These are phyloP conservation scores for Oryza meridionalis DNA, from an alignment of 176 grass and related monocot species.

Conservation along the genomic window DNA sequence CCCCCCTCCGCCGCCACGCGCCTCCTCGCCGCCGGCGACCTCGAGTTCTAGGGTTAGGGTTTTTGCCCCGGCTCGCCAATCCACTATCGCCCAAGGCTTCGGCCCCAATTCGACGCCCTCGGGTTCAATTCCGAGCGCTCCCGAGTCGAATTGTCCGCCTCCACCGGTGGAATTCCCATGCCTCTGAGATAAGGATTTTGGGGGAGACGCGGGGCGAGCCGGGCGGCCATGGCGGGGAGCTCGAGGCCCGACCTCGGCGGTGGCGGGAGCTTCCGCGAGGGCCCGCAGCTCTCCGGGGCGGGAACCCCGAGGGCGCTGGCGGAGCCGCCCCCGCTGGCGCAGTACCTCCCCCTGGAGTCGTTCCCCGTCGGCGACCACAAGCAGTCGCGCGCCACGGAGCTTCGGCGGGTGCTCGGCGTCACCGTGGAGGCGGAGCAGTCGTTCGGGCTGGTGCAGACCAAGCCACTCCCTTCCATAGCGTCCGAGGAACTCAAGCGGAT, in stretches of 20 bases:
- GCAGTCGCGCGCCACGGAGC: slow-evolving; percentile 52
- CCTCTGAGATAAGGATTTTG: slow-evolving; percentile 31
- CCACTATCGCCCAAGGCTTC: neutral
- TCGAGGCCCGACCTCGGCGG: slow-evolving; percentile 34
- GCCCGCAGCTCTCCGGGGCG: slow-evolving; percentile 23
- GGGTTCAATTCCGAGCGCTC: neutral
- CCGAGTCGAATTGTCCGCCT: slow-evolving; percentile 7
- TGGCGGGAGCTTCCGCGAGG: slow-evolving; percentile 55
- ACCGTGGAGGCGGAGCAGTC: slow-evolving; percentile 58
- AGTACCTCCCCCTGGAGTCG: slow-evolving; percentile 63
- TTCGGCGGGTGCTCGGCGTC: slow-evolving; percentile 55
- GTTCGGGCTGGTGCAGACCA: slow-evolving; percentile 51
- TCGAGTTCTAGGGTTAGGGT: slow-evolving; percentile 42
- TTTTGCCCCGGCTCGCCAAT: slow-evolving; percentile 10
- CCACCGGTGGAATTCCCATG: neutral
- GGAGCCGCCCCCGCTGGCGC: slow-evolving; percentile 53
- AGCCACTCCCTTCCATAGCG: slow-evolving; percentile 39
- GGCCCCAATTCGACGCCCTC: slow-evolving; percentile 9
- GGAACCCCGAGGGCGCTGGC: slow-evolving; percentile 45
- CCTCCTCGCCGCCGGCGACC: slow-evolving; percentile 32
- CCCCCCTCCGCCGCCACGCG: neutral
- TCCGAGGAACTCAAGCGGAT: slow-evolving; percentile 68
- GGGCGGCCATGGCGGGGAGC: slow-evolving; percentile 46
- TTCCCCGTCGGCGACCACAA: slow-evolving; percentile 51
- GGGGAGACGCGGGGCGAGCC: neutral